Evolutionary conservation across 2,329 filamentous ascomycete species (phyloP).

Genomic region (Exophiala aquamarina): DNA sequence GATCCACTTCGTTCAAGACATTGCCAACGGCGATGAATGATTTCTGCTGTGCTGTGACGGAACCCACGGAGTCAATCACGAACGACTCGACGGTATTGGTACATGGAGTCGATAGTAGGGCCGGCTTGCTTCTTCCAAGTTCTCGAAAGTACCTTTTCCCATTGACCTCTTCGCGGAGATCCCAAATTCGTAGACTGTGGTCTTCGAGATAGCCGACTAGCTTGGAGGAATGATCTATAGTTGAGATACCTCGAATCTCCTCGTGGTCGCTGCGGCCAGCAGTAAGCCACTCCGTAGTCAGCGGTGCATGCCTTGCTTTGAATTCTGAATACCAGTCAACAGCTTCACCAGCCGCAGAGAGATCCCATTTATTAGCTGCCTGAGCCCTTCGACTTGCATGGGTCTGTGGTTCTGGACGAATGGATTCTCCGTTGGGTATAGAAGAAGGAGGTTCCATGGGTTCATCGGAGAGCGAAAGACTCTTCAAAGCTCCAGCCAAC

Average conservation of each 20-base stretch:
- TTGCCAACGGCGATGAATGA: conserved; percentile 81
- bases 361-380: conserved; percentile 80
- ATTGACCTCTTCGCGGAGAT: conserved; percentile 58
- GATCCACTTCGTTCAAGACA: conserved; percentile 76
- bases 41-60: conserved; percentile 66
- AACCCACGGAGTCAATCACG: conserved; percentile 78
- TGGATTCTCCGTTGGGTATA: conserved; percentile 23
- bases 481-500: conserved; percentile 33
- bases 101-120: conserved; percentile 59
- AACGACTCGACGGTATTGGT: conserved; percentile 42
- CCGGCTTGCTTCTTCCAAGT: conserved; percentile 63
- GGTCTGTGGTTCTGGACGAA: conserved; percentile 30
- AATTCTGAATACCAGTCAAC: conserved; percentile 89
- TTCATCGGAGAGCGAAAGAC: conserved; percentile 20
- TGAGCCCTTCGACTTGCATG: conserved; percentile 48
- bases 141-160: conserved; percentile 60
- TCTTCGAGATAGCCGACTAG: conserved; percentile 69
- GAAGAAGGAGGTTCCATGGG: neutral
- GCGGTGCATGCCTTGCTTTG: conserved; percentile 73
- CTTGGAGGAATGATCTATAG: conserved; percentile 40
- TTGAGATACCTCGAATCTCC: conserved; percentile 33
- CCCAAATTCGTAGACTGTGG: conserved; percentile 85
- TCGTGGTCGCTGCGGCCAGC: conserved; percentile 44
- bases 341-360: conserved; percentile 67
- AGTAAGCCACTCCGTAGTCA: conserved; percentile 74